These are phyloP conservation scores for Moringa oleifera DNA, from an alignment of 345 rosid species.

Conservation along the genomic window DNA sequence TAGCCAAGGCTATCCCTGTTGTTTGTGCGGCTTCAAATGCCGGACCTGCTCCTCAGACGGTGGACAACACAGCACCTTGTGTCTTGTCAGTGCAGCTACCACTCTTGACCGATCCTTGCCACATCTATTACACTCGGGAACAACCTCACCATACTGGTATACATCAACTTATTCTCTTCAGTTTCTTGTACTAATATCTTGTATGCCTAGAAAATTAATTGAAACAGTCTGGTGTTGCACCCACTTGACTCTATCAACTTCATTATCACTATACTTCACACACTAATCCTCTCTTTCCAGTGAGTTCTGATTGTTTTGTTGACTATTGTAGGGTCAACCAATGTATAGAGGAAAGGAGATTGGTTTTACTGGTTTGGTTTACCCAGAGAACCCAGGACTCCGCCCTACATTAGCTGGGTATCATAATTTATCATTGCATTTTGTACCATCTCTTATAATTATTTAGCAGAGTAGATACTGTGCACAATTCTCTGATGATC, in stretches of 20 bases:
- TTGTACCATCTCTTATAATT: neutral
- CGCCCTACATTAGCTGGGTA: slow-evolving; percentile 10
- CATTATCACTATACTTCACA: neutral
- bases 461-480: neutral
- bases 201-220: neutral
- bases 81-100: slow-evolving; percentile 44
- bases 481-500: neutral
- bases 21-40: slow-evolving; percentile 27
- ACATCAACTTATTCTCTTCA: neutral
- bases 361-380: slow-evolving; percentile 30
- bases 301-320: neutral
- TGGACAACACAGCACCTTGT: slow-evolving; percentile 47
- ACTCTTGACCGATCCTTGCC: slow-evolving; percentile 45
- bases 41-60: slow-evolving; percentile 35
- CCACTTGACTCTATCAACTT: neutral
- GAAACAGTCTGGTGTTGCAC: too few species aligned
- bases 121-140: slow-evolving; percentile 32
- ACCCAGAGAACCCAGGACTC: slow-evolving; percentile 24
- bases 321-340: slow-evolving; percentile 24
- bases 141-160: slow-evolving; percentile 27
- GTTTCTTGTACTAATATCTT: neutral
- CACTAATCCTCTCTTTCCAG: neutral
- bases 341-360: slow-evolving; percentile 22
- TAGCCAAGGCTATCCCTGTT: slow-evolving; percentile 30
- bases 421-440: neutral